These are phyloP conservation scores for Pichia pseudocactophila DNA, from an alignment of 805 yeast genomes.

Conservation along the genomic window DNA sequence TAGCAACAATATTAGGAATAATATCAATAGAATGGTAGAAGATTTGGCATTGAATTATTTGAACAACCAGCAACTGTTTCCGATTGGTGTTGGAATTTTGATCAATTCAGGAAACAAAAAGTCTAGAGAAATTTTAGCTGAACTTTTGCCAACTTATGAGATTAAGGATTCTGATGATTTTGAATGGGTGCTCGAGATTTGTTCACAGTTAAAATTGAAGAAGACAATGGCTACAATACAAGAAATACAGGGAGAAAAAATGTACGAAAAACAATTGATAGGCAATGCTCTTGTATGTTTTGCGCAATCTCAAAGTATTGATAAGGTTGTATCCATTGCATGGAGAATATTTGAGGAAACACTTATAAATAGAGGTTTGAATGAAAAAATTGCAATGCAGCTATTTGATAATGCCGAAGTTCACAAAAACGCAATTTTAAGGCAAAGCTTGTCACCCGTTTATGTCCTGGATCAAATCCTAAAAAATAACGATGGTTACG, in stretches of 20 bases:
- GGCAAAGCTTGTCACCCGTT: constrained; percentile 65
- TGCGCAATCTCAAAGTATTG: constrained; percentile 53
- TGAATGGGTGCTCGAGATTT: constrained; percentile 68
- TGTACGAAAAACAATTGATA: constrained; percentile 25
- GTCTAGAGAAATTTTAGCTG: constrained; percentile 40
- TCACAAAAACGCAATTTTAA: constrained; percentile 38
- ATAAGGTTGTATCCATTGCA: constrained; percentile 38
- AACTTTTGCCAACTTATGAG: constrained; percentile 50
- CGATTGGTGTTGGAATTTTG: constrained; percentile 62
- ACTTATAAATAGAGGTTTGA: constrained; percentile 40
- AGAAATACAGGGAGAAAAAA: constrained; percentile 39
- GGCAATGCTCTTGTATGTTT: constrained; percentile 58
- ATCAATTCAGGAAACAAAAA: constrained; percentile 37
- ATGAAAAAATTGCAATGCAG: constrained; percentile 7
- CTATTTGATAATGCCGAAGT: not conserved
- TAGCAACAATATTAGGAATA: constrained; percentile 13
- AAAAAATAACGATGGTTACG: constrained; percentile 23
- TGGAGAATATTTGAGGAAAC: constrained; percentile 60
- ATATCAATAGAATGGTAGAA: constrained; percentile 34
- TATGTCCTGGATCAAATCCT: constrained; percentile 51
- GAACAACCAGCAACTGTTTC: constrained; percentile 43
- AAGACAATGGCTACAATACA: constrained; percentile 49
- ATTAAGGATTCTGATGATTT: constrained; percentile 64
- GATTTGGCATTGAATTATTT: constrained; percentile 49
- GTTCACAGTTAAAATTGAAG: constrained; percentile 58